Conservation (phyloP, 257 asterid genomes). For the Solanum neorickii region DNA sequence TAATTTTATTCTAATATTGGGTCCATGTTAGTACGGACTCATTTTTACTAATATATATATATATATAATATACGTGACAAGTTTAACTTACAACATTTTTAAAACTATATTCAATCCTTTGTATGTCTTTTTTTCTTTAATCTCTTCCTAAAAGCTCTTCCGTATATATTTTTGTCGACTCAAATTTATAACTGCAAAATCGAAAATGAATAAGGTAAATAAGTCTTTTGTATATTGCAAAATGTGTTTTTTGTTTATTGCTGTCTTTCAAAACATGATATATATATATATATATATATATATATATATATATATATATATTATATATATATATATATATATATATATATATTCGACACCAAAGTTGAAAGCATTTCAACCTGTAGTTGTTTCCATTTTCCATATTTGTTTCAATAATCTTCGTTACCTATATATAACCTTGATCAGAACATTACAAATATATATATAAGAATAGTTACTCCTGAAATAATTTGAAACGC, state of each 20-base stretch:
- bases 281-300: background rate
- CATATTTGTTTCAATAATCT: background rate
- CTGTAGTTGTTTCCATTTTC: background rate
- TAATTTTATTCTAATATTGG: too few species aligned
- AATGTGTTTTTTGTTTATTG: background rate
- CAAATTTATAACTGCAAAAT: rapidly evolving
- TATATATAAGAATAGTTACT: background rate
- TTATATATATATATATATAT: background rate
- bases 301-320: too few species aligned
- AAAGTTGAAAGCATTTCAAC: background rate
- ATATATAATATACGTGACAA: background rate
- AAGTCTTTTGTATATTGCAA: background rate
- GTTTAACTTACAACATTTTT: background rate
- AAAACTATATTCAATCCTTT: background rate
- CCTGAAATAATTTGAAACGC: background rate
- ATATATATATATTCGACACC: background rate
- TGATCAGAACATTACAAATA: background rate
- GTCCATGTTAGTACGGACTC: rapidly evolving
- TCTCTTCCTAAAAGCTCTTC: background rate
- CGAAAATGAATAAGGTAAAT: rapidly evolving
- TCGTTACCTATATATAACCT: background rate
- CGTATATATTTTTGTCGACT: background rate
- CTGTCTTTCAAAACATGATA: background rate
- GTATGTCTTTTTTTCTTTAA: background rate
- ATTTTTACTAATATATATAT: too few species aligned